Evolutionary conservation across 2,329 filamentous ascomycete species (phyloP).

Genomic region (Talaromyces verruculosus): DNA sequence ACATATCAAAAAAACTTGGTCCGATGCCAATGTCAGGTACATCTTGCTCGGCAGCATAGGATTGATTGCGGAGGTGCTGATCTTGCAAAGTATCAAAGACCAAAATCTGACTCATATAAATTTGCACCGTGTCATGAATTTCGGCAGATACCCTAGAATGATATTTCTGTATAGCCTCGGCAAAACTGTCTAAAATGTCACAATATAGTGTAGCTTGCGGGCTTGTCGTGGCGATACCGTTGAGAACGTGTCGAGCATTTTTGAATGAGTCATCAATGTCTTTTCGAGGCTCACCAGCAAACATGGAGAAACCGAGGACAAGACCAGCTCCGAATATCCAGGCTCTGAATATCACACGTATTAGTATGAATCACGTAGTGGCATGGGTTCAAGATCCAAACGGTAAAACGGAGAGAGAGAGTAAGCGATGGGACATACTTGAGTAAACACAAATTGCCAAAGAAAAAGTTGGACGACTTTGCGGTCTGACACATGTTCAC

Average conservation of each 20-base stretch:
- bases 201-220: background rate
- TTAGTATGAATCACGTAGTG: too few species aligned
- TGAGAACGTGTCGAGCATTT: background rate
- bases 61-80: background rate
- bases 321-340: background rate
- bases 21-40: background rate
- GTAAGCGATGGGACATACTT: background rate
- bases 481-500: constrained; percentile 5
- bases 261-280: background rate
- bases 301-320: background rate
- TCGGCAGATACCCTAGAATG: background rate
- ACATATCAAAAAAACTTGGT: background rate
- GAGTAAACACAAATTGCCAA: background rate
- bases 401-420: too few species aligned
- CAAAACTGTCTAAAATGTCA: background rate
- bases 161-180: background rate
- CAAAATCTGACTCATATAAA: background rate
- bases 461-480: background rate
- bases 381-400: too few species aligned
- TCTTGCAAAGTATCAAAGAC: background rate
- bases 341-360: background rate
- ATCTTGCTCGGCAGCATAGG: background rate
- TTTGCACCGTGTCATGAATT: background rate
- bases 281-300: background rate
- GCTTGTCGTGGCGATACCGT: background rate